Conservation (phyloP, 208 protist genomes). For the Naegleria lovaniensis region DNA sequence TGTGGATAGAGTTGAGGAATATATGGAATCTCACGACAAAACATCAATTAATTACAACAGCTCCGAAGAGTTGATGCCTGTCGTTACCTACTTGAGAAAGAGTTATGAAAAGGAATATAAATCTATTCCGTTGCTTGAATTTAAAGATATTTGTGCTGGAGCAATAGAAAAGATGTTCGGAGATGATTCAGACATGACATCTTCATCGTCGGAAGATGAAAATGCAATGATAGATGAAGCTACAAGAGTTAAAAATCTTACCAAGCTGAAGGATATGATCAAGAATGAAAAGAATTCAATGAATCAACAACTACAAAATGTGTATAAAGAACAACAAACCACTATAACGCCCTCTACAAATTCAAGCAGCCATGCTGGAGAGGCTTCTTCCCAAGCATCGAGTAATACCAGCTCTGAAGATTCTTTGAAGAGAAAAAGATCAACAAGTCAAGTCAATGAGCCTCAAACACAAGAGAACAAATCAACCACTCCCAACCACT, state of each 20-base stretch:
- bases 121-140: background rate
- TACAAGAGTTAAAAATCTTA: background rate
- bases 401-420: background rate
- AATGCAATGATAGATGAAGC: background rate
- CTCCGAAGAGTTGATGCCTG: background rate
- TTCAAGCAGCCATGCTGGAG: background rate
- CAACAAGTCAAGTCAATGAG: background rate
- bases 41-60: background rate
- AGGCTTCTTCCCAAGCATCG: no score
- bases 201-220: background rate
- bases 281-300: background rate
- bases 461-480: background rate
- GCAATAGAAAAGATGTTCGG: background rate
- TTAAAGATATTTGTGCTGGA: background rate
- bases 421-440: background rate
- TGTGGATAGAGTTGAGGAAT: background rate
- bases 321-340: background rate
- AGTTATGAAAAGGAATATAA: background rate
- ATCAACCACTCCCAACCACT: background rate
- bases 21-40: background rate
- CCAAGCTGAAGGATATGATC: background rate
- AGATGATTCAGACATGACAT: background rate
- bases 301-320: background rate
- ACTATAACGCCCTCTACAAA: background rate
- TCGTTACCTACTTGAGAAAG: background rate